phyloP scores from a whole-genome alignment of 805 yeast species.

The Starmerella sirachaensis region DNA sequence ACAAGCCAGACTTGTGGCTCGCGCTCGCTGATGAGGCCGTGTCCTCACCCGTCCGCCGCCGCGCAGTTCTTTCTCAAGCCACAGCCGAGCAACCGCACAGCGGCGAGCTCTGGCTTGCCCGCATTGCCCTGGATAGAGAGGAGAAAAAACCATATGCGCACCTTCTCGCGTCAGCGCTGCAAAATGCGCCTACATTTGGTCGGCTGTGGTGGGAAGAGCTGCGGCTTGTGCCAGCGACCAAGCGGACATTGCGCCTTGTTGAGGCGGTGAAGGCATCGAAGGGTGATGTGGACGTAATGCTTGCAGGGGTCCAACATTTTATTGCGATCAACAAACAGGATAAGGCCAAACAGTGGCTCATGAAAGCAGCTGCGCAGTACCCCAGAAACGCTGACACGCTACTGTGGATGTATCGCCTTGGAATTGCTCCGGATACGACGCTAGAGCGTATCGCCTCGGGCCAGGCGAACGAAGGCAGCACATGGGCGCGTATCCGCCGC shows the following conservation, averaged over 20 bases:
- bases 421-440: slow-evolving; percentile 34
- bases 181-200: slow-evolving; percentile 46
- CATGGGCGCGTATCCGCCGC: no score
- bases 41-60: slow-evolving; percentile 2
- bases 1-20: not conserved
- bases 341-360: slow-evolving; percentile 64
- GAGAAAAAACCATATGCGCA: slow-evolving; percentile 15
- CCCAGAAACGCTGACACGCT: slow-evolving; percentile 63
- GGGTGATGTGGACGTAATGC: slow-evolving; percentile 46
- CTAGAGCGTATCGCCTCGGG: no score
- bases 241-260: slow-evolving; percentile 45
- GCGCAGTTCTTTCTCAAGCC: slow-evolving; percentile 13
- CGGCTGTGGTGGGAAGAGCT: slow-evolving; percentile 56
- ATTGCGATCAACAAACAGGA: slow-evolving; percentile 51
- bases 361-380: slow-evolving; percentile 48
- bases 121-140: slow-evolving; percentile 5
- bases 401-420: slow-evolving; percentile 47
- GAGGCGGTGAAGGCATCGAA: slow-evolving; percentile 61
- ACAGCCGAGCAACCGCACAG: slow-evolving; percentile 2
- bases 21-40: not conserved
- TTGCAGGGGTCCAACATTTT: slow-evolving; percentile 55
- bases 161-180: slow-evolving; percentile 47
- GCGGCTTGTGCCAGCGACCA: slow-evolving; percentile 32
- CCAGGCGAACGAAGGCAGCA: no score
- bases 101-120: slow-evolving; percentile 13